Evolutionary conservation across 2,329 filamentous ascomycete genomes (phyloP), one percentile per base, ranked within the genome.

Genomic region (Pseudogymnoascus sp.): DNA sequence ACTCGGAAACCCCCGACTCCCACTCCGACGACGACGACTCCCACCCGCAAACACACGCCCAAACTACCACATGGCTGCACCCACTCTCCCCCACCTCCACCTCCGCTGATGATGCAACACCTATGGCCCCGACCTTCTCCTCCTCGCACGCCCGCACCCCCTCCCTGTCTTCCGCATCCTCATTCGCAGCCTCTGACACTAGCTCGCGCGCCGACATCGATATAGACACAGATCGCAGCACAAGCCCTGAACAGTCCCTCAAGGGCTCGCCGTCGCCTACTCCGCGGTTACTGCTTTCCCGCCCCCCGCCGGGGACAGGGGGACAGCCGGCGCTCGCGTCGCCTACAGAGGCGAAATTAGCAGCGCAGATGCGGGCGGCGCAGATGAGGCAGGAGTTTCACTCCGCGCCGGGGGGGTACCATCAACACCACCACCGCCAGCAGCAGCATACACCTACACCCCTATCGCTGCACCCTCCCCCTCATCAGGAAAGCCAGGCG

Each of bases 161-260:
- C 11, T 34, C 23, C 5, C 51, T 34, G 0, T n/a, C 11, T 11
- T 57, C 23, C 16, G 51, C 51, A 8, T 29, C 51, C 51, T 29
- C 31, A 2, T 29, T 34, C 4, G 5, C 23, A 0, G 51, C 51
- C 0, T 34, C 31, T 2, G 23, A 29, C 2, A n/a, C 23, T 11
- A n/a, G 7, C 2, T 31, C 29, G 0, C 29, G 29, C 29, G 29
- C 29, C 8, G 29, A 31, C 11, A 8, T 57, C 3, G 75, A 76
- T 16, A 71, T 73, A 51, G 79, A 78, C 40, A 81, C 78, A 4
- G 78, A 80, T 62, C 72, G 73, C 18, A 79, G 76, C 61, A 78
- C 75, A 1, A 81, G 77, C 61, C 78, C 79, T 0, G 78, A 80
- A 21, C 71, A 72, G 36, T 78, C 76, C 62, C 68, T 74, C 23